Evolutionary conservation across 768 basidiomycete genomes (phyloP).

Genomic region (Tephrocybe rancida): DNA sequence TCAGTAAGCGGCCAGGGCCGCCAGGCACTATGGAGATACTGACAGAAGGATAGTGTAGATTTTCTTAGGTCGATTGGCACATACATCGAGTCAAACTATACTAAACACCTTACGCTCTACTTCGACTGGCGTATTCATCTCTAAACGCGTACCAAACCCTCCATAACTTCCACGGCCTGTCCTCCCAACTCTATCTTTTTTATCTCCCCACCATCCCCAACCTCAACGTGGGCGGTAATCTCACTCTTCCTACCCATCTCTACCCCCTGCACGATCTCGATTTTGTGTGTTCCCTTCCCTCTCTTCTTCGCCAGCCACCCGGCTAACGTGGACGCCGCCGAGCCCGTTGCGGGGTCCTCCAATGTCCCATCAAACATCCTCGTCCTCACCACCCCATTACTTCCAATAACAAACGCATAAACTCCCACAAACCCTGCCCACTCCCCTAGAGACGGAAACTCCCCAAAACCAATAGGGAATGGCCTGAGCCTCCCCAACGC

Average conservation of each 20-base stretch:
- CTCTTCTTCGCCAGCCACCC: constrained; percentile 40
- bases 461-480: constrained; percentile 22
- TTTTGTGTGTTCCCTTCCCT: constrained; percentile 35
- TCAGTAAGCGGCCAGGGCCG: too few relatives aligned
- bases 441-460: constrained; percentile 34
- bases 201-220: constrained; percentile 31
- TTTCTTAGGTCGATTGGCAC: too few relatives aligned
- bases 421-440: constrained; percentile 39
- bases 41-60: too few relatives aligned
- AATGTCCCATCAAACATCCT: constrained; percentile 42
- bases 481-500: constrained; percentile 35
- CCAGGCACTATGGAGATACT: too few relatives aligned
- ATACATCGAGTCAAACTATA: too few relatives aligned
- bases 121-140: too few relatives aligned
- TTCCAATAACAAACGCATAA: constrained; percentile 37
- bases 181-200: constrained; percentile 38
- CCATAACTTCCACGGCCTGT: constrained; percentile 40
- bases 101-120: too few relatives aligned
- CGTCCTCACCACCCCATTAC: constrained; percentile 36
- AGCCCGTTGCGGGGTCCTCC: constrained; percentile 51
- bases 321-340: constrained; percentile 44
- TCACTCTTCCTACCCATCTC: constrained; percentile 49
- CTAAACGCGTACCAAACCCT: constrained; percentile 27
- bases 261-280: constrained; percentile 44
- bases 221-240: constrained; percentile 38